These are phyloP conservation scores for Gonium pectorale DNA, from an alignment of 139 green algal species.

Conservation along the genomic window DNA sequence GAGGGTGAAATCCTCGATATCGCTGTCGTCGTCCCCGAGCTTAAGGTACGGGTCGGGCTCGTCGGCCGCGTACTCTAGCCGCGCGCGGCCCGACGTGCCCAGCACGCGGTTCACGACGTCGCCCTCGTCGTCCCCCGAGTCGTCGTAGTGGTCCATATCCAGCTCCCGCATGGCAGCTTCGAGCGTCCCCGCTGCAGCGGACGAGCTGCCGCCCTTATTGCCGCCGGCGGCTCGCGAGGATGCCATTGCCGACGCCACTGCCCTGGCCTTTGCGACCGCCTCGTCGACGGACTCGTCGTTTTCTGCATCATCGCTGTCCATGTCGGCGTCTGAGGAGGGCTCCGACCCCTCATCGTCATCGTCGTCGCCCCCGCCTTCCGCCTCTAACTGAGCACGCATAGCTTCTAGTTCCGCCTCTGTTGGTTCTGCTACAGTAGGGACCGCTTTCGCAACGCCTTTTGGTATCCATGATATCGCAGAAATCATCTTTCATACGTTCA, in stretches of 20 bases:
- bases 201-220: neutral
- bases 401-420: conserved; percentile 75
- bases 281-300: conserved; percentile 37
- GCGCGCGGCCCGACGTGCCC: conserved; percentile 34
- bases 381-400: conserved; percentile 51
- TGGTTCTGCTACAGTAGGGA: conserved; percentile 62
- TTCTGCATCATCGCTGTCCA: conserved; percentile 45
- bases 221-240: conserved; percentile 23
- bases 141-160: conserved; percentile 97
- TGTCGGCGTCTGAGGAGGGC: conserved; percentile 2
- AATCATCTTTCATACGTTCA: conserved; percentile 75
- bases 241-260: conserved; percentile 17
- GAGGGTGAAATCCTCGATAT: conserved; percentile 81
- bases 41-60: conserved; percentile 79
- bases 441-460: conserved; percentile 75
- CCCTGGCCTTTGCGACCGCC: neutral
- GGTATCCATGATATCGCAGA: conserved; percentile 83
- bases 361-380: conserved; percentile 28
- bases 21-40: conserved; percentile 70
- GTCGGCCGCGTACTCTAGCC: conserved; percentile 53
- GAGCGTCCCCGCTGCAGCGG: neutral
- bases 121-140: conserved; percentile 77
- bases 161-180: conserved; percentile 84
- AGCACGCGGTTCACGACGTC: conserved; percentile 53
- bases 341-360: conserved; percentile 43